These are phyloP conservation scores for Populus davidiana DNA, from an alignment of 345 rosid species.

Conservation along the genomic window DNA sequence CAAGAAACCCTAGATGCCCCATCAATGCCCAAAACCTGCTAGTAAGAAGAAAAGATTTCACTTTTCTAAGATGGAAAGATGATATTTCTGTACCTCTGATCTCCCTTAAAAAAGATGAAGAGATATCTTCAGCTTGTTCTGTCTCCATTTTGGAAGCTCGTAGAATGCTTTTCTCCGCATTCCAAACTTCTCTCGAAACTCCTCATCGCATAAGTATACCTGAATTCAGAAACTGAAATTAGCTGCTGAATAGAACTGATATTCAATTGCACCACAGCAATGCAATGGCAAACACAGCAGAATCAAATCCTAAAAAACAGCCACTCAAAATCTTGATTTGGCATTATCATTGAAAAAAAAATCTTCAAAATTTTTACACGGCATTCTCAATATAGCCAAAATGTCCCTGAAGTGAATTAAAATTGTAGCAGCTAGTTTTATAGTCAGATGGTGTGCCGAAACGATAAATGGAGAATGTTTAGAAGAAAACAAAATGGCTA, in stretches of 20 bases:
- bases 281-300: too few relatives aligned
- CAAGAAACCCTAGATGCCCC: not conserved
- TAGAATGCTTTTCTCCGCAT: slow-evolving; percentile 47
- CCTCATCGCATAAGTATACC: slow-evolving; percentile 56
- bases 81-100: not conserved
- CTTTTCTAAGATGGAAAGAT: not conserved
- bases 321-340: too few relatives aligned
- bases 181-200: slow-evolving; percentile 53
- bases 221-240: slow-evolving; percentile 11
- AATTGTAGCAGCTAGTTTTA: not conserved
- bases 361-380: too few relatives aligned
- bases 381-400: too few relatives aligned
- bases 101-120: slow-evolving; percentile 49
- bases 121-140: slow-evolving; percentile 64
- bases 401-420: too few relatives aligned
- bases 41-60: not conserved
- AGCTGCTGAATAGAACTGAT: not conserved
- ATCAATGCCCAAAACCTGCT: not conserved
- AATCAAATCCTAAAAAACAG: not conserved
- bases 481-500: slow-evolving; percentile 15
- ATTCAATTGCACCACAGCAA: too few relatives aligned
- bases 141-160: slow-evolving; percentile 66
- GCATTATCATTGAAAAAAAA: too few relatives aligned
- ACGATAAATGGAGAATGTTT: not conserved
- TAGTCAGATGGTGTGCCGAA: not conserved